Percentiles rank a stretch among this genome's conserved stretches.
These are phyloP conservation scores for Neurospora crassa DNA, from an alignment of 2,329 filamentous ascomycete species.

Conservation along the genomic window DNA sequence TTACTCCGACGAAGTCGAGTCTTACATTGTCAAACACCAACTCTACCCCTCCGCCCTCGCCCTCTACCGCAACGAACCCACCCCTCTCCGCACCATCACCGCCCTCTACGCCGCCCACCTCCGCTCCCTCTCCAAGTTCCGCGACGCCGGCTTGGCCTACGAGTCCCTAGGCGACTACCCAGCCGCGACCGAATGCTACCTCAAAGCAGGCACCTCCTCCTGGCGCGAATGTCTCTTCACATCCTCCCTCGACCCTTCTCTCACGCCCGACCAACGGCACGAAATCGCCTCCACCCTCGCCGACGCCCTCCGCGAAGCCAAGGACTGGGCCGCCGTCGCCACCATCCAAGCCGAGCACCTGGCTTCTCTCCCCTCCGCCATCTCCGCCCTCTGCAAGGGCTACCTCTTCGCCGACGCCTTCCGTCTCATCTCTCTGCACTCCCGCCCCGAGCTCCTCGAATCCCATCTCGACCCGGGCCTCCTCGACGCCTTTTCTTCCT, in stretches of 20 bases:
- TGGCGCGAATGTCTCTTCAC: constrained; percentile 88
- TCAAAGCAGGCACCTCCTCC: constrained; percentile 61
- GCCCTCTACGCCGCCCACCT: constrained; percentile 72
- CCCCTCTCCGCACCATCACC: constrained; percentile 59
- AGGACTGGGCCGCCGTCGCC: constrained; percentile 73
- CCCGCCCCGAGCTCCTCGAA: constrained; percentile 51
- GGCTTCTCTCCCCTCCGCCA: constrained; percentile 57
- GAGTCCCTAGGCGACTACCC: constrained; percentile 71
- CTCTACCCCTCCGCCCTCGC: constrained; percentile 71
- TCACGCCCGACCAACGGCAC: constrained; percentile 49
- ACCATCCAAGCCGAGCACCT: constrained; percentile 77
- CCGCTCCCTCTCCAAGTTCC: constrained; percentile 63
- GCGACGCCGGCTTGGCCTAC: constrained; percentile 83
- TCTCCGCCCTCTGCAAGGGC: constrained; percentile 74
- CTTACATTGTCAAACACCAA: constrained; percentile 68
- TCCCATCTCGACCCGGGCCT: constrained; percentile 68
- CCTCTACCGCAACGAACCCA: constrained; percentile 73
- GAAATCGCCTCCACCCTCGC: constrained; percentile 66
- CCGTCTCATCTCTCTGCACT: constrained; percentile 57
- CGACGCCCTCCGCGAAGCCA: constrained; percentile 71
- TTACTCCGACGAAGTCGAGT: constrained; percentile 63
- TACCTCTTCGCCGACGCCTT: constrained; percentile 85
- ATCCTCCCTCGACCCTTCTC: constrained; percentile 54
- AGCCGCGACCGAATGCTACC: constrained; percentile 74
- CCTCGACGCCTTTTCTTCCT: constrained; percentile 68